These are phyloP conservation scores for Colletotrichum musae DNA, from an alignment of 2,329 filamentous ascomycete genomes.

Conservation along the genomic window DNA sequence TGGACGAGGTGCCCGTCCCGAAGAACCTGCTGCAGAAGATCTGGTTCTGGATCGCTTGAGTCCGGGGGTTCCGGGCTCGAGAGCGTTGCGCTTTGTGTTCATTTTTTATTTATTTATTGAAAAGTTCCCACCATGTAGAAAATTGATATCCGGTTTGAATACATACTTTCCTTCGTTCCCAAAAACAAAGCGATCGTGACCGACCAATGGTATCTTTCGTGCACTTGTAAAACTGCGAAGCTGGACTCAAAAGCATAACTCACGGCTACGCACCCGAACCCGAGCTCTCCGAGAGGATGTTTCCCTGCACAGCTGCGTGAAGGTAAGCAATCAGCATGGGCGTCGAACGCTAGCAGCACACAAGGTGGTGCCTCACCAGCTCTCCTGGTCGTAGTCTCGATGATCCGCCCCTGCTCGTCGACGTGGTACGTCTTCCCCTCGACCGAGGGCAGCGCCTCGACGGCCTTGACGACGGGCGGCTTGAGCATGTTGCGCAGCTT, in stretches of 20 bases:
- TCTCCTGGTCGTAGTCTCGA: constrained; percentile 36
- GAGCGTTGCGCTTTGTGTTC: neutral
- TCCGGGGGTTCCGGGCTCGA: neutral
- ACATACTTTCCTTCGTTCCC: no score
- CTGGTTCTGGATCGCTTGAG: constrained; percentile 70
- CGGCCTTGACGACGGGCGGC: constrained; percentile 36
- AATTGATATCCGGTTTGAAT: no score
- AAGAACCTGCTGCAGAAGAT: constrained; percentile 66
- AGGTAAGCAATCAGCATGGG: no score
- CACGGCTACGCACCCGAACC: no score
- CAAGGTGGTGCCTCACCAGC: constrained; percentile 15
- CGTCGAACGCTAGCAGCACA: neutral
- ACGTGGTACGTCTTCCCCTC: constrained; percentile 41
- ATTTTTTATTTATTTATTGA: neutral
- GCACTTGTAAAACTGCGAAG: no score
- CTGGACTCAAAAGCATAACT: no score
- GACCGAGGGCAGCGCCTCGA: constrained; percentile 27
- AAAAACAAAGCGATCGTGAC: no score
- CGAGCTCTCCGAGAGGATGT: neutral
- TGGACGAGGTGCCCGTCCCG: constrained; percentile 62
- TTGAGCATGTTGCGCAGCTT: constrained; percentile 37
- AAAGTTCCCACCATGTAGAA: neutral
- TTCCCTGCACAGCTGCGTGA: constrained; percentile 10
- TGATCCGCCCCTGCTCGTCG: constrained; percentile 35
- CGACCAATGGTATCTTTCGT: no score